phyloP scores from a whole-genome alignment of 352 stramenopile species.

The Globisporangium echinulatum region DNA sequence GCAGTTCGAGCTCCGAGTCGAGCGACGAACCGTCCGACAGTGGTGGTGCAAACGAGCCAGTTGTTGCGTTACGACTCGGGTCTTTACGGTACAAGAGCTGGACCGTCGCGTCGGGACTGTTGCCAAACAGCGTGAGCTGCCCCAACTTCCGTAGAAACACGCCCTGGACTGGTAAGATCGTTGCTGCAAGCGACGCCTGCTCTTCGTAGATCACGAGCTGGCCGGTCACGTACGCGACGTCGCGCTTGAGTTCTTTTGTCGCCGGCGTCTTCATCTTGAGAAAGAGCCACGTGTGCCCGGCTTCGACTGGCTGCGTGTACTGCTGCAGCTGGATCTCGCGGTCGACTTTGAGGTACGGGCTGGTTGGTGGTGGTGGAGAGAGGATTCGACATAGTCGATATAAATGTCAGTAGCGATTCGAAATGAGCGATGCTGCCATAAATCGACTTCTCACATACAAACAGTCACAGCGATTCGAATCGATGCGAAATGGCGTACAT shows the following conservation, averaged over 20 bases:
- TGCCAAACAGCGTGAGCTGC: slow-evolving; percentile 78
- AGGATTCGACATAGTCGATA: too few species aligned
- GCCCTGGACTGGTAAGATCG: slow-evolving; percentile 76
- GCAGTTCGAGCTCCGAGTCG: slow-evolving; percentile 18
- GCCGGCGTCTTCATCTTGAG: slow-evolving; percentile 75
- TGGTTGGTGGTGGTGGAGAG: slow-evolving; percentile 5
- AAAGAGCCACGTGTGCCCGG: slow-evolving; percentile 70
- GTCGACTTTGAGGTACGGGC: slow-evolving; percentile 69
- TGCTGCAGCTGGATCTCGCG: slow-evolving; percentile 71
- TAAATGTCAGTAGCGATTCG: too few species aligned
- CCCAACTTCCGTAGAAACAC: slow-evolving; percentile 69
- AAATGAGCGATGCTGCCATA: too few species aligned
- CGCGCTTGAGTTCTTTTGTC: slow-evolving; percentile 53
- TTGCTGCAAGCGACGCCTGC: slow-evolving; percentile 65
- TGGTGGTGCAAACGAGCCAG: background rate
- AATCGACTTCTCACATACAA: too few species aligned
- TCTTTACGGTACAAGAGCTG: slow-evolving; percentile 67
- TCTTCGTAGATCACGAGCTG: slow-evolving; percentile 84
- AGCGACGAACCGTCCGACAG: background rate
- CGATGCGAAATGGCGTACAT: slow-evolving; percentile 22
- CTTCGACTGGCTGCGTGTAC: slow-evolving; percentile 66
- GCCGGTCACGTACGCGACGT: slow-evolving; percentile 73
- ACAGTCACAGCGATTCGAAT: too few species aligned
- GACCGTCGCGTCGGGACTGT: slow-evolving; percentile 73
- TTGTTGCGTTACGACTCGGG: slow-evolving; percentile 1